phyloP scores from a whole-genome alignment of 768 basidiomycete genomes.

The Xanthoconium purpureum region DNA sequence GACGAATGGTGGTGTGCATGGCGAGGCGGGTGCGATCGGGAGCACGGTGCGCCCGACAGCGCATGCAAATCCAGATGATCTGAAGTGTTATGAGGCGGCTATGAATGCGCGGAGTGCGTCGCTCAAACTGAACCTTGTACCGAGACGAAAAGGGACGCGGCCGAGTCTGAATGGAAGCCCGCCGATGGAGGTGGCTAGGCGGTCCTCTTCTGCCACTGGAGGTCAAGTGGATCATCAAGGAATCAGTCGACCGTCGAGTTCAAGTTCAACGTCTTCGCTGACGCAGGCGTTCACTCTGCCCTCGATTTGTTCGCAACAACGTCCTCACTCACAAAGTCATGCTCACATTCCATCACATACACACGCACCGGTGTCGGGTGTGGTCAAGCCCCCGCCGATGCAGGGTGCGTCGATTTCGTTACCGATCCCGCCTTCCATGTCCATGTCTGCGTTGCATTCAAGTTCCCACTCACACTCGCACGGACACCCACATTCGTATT shows the following conservation, averaged over 20 bases:
- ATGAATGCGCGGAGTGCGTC: constrained; percentile 67
- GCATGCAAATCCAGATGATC: constrained; percentile 54
- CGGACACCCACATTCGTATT: not conserved
- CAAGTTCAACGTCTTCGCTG: constrained; percentile 38
- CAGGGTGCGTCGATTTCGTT: constrained; percentile 33
- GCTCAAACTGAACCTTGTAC: constrained; percentile 53
- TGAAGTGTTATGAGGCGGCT: constrained; percentile 72
- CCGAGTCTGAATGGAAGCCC: constrained; percentile 18
- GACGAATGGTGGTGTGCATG: constrained; percentile 16
- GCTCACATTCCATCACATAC: not conserved
- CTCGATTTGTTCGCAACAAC: constrained; percentile 1
- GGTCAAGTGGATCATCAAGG: constrained; percentile 20
- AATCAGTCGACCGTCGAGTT: constrained; percentile 37
- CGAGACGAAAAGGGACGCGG: constrained; percentile 35
- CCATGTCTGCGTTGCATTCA: constrained; percentile 11
- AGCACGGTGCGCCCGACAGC: constrained; percentile 37
- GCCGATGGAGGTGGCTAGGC: not conserved
- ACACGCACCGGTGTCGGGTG: not conserved
- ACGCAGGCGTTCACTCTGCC: constrained; percentile 39
- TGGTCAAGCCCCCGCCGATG: constrained; percentile 26
- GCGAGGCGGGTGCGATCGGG: constrained; percentile 23
- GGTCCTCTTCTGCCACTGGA: not conserved
- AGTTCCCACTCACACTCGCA: not conserved
- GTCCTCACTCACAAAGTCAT: not conserved
- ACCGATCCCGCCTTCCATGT: constrained; percentile 30